Conservation (phyloP, 768 basidiomycete species). For the Daedaleopsis sinensis region DNA sequence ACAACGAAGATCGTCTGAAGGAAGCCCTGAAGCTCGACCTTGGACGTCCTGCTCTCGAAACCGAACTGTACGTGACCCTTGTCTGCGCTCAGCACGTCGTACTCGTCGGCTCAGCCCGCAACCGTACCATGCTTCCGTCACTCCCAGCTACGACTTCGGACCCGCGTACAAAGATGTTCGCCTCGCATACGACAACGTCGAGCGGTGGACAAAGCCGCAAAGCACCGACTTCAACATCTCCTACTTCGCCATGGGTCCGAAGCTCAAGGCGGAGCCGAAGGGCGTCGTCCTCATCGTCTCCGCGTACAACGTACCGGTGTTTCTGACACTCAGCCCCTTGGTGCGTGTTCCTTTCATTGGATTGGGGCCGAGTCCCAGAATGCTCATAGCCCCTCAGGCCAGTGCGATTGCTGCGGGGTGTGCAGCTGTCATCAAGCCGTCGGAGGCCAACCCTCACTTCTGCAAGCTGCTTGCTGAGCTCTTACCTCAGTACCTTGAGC, state of each 20-base stretch:
- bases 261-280: slow-evolving; percentile 75
- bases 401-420: slow-evolving; percentile 84
- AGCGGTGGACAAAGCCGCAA: slow-evolving; percentile 74
- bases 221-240: slow-evolving; percentile 56
- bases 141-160: slow-evolving; percentile 61
- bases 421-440: slow-evolving; percentile 72
- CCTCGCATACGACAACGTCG: slow-evolving; percentile 61
- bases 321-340: slow-evolving; percentile 57
- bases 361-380: background rate
- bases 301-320: slow-evolving; percentile 79
- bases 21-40: slow-evolving; percentile 64
- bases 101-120: background rate
- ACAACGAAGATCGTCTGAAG: slow-evolving; percentile 65
- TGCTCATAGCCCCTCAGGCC: slow-evolving; percentile 16
- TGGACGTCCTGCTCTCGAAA: slow-evolving; percentile 63
- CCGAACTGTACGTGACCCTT: slow-evolving; percentile 44
- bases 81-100: background rate
- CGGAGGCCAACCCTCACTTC: slow-evolving; percentile 63
- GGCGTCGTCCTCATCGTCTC: slow-evolving; percentile 70
- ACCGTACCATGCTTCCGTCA: background rate
- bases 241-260: slow-evolving; percentile 62
- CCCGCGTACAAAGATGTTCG: slow-evolving; percentile 54
- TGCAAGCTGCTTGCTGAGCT: slow-evolving; percentile 66
- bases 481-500: slow-evolving; percentile 76
- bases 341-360: slow-evolving; percentile 40